Evolutionary conservation across 1,284 basidiomycete genomes (phyloP).

Genomic region (Ustilago lituana): DNA sequence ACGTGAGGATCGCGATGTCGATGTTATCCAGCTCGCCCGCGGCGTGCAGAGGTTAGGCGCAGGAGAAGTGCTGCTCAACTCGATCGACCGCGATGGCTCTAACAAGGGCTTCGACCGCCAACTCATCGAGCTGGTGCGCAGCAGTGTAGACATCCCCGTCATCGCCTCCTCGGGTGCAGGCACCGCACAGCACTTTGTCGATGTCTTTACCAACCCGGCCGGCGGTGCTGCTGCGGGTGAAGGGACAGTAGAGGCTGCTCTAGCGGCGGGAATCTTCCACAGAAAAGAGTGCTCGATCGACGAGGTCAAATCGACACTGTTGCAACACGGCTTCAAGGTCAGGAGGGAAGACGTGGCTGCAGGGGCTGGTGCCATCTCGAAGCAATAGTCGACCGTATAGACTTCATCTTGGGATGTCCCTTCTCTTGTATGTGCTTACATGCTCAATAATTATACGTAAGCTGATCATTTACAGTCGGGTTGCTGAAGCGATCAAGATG

Average conservation of each 20-base stretch:
- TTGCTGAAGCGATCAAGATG: no score
- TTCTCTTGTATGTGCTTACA: no score
- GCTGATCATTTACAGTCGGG: no score
- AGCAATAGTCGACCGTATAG: conserved; percentile 28
- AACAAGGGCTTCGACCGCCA: conserved; percentile 92
- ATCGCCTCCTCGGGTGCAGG: conserved; percentile 93
- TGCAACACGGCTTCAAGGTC: conserved; percentile 51
- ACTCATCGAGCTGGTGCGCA: conserved; percentile 78
- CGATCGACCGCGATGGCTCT: conserved; percentile 94
- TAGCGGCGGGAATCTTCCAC: conserved; percentile 98
- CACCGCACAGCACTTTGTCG: conserved; percentile 80
- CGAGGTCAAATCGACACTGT: conserved; percentile 68
- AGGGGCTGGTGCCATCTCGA: conserved; percentile 49
- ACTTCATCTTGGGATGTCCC: no score
- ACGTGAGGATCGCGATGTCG: conserved; percentile 85
- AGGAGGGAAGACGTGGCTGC: conserved; percentile 47
- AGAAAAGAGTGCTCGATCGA: conserved; percentile 79
- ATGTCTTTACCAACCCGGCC: conserved; percentile 71
- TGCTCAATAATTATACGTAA: no score
- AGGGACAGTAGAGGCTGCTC: conserved; percentile 80
- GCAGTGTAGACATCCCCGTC: conserved; percentile 85
- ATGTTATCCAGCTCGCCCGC: conserved; percentile 87
- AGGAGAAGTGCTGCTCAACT: conserved; percentile 94
- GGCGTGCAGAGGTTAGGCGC: conserved; percentile 91
- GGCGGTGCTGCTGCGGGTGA: conserved; percentile 36